Evolutionary conservation across 441 rosid species (phyloP).

Genomic region (Adansonia rubrostipa): DNA sequence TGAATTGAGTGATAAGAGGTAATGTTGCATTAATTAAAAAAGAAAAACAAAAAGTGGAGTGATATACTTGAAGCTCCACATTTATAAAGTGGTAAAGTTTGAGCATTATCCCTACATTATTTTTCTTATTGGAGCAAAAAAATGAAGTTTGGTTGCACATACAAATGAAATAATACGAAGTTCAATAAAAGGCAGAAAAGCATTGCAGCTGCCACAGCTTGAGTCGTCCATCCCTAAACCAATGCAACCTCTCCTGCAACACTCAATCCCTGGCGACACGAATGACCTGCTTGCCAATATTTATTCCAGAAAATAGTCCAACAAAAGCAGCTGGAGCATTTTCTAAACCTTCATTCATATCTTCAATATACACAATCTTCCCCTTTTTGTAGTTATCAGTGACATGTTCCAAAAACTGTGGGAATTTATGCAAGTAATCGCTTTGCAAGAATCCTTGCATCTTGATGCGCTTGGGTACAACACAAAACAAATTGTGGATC

Average conservation of each 20-base stretch:
- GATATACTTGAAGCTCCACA: neutral
- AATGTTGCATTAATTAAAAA: too few species aligned
- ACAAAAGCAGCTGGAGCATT: conserved; percentile 62
- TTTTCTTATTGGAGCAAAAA: neutral
- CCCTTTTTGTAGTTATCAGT: conserved; percentile 48
- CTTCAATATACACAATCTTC: conserved; percentile 67
- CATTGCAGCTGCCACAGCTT: neutral
- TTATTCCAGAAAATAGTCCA: conserved; percentile 64
- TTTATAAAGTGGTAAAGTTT: neutral
- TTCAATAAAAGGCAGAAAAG: neutral
- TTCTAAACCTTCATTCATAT: conserved; percentile 57
- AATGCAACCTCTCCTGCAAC: neutral
- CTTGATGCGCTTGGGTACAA: conserved; percentile 49
- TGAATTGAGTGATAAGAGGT: too few species aligned
- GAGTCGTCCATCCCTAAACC: neutral
- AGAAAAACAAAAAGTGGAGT: too few species aligned
- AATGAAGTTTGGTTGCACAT: neutral
- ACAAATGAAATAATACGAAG: neutral
- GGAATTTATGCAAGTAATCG: conserved; percentile 56
- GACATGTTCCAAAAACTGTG: conserved; percentile 49
- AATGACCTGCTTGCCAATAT: conserved; percentile 75
- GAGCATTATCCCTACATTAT: neutral
- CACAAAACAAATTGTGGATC: conserved; percentile 50
- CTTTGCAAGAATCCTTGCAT: conserved; percentile 74
- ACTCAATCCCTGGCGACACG: conserved; percentile 47